Evolutionary conservation across 2,329 filamentous ascomycete species (phyloP), one percentile per base, ranked within the genome.

Genomic region (Talaromyces pinophilus): DNA sequence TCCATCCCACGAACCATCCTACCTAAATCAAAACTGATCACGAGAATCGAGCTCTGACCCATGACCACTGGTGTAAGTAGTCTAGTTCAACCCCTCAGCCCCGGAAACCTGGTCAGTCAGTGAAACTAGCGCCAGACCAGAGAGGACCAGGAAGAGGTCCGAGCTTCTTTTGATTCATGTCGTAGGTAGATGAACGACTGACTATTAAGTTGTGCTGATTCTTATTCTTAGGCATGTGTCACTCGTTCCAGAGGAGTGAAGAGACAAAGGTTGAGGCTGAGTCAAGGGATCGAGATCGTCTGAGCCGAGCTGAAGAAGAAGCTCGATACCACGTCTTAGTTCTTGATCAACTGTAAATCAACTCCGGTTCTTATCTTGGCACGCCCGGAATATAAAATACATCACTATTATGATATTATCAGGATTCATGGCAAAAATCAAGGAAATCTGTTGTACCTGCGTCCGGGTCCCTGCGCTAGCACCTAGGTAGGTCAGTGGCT

Each of bases 381-480:
- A 52, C 30, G 11, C 48, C 30, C 22, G 48, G 25, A 50, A 25
- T 50, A 52, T 48, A 48, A 48, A 30, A 50, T 50, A 13, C 22
- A 28, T 28, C 22, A 25, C 25, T 3, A 13, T 8, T 30, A 11
- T 35, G 0, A 35, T 35, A 35, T 35, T 11, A 7, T 28, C 46
- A 33, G 35, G 25, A 33, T 17, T 8, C 50, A 35, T 55, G 11
- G 17, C 28, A 19, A 55, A 35, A 55, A 54, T 48, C 28, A 55
- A 55, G 50, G 28, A 55, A 33, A 15, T 38, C 11, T 4, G 22
- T 17, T 8, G 62, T 59, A 59, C 54, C 38, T 59, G 62, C 52
- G 11, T 25, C 52, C 54, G 62, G 62, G 54, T 59, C 63, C 63
- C 63, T 64, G 63, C 63, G 25, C 63, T 64, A 64, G 62, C 25